Conservation (phyloP, 208 protist species). For the Acanthamoeba lenticulata region DNA sequence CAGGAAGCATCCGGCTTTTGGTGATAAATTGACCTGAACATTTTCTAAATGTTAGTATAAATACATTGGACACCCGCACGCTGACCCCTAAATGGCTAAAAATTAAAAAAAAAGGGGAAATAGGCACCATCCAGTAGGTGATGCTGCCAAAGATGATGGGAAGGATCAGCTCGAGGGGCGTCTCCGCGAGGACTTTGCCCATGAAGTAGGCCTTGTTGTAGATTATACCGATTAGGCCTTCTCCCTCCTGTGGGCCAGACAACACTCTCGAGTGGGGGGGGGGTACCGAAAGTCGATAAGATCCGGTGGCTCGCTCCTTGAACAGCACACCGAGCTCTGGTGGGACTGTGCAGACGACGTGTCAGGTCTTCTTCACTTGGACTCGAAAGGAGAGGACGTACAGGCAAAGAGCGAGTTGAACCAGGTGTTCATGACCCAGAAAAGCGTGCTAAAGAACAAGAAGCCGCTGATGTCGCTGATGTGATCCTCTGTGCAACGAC, state of each 20-base stretch:
- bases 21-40: neutral
- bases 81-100: neutral
- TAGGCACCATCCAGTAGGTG: conserved; percentile 71
- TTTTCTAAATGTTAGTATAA: no score
- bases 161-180: conserved; percentile 66
- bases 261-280: no score
- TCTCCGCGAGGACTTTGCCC: conserved; percentile 73
- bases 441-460: conserved; percentile 75
- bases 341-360: neutral
- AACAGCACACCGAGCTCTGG: conserved; percentile 68
- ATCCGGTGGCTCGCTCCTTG: conserved; percentile 66
- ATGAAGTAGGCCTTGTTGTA: conserved; percentile 81
- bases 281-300: conserved; percentile 70
- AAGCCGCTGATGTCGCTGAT: neutral
- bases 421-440: conserved; percentile 72
- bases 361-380: neutral
- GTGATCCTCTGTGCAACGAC: neutral
- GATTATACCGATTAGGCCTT: no score
- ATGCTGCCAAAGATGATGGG: conserved; percentile 74
- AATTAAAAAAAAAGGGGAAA: neutral
- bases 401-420: conserved; percentile 46
- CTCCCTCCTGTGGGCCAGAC: no score
- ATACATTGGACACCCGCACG: no score
- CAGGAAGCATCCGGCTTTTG: neutral
- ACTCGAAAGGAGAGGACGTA: neutral